phyloP scores from a whole-genome alignment of 2,329 filamentous ascomycete species.

The Colletotrichum costaricense region DNA sequence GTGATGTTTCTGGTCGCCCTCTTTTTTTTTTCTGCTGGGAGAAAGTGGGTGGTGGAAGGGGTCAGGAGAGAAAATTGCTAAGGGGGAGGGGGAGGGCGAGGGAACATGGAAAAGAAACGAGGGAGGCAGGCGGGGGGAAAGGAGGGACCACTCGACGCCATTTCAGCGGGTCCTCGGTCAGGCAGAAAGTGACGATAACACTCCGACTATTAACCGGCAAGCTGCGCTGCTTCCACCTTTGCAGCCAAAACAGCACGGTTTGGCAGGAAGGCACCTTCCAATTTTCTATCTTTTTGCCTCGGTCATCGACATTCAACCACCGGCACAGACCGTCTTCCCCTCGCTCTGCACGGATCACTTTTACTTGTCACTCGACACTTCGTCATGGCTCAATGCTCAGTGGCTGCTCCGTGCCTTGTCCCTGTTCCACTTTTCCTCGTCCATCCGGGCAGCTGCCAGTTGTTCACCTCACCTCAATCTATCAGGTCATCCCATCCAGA shows the following conservation, averaged over 20 bases:
- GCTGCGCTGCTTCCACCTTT: no score
- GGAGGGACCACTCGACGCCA: constrained; percentile 1
- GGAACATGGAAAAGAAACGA: constrained; percentile 36
- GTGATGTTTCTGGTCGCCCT: constrained; percentile 51
- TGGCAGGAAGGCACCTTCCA: background rate
- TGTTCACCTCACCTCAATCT: background rate
- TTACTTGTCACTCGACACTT: constrained; percentile 31
- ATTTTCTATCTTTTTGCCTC: background rate
- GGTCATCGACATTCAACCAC: background rate
- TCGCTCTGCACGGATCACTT: no score
- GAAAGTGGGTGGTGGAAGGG: constrained; percentile 35
- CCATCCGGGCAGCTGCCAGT: background rate
- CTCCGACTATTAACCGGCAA: constrained; percentile 8
- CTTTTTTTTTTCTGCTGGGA: constrained; percentile 39
- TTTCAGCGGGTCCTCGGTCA: background rate
- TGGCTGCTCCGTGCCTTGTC: constrained; percentile 26
- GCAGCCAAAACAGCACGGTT: no score
- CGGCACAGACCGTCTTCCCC: no score
- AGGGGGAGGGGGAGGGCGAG: constrained; percentile 24
- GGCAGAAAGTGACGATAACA: background rate
- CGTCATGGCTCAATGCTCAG: constrained; percentile 26
- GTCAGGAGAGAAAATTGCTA: constrained; percentile 34
- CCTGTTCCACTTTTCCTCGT: background rate
- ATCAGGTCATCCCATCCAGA: no score
- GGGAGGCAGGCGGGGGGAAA: constrained; percentile 20